Evolutionary conservation across 805 yeast genomes (phyloP), one percentile per base, ranked within the genome.

Genomic region (Candida chauliodis): DNA sequence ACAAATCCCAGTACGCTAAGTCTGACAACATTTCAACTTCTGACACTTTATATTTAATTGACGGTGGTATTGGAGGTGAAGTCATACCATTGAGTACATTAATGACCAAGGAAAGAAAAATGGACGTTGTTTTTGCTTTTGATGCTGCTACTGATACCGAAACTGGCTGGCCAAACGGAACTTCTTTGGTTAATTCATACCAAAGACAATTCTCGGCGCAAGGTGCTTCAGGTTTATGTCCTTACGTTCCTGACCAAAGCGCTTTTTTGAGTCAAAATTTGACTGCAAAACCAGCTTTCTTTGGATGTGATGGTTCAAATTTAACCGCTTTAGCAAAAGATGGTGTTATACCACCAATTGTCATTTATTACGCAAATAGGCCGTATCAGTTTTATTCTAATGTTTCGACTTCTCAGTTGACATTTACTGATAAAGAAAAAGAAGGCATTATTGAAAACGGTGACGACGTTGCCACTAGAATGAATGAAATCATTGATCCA

Each of bases 261-360:
- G 73, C 89, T 0, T 83, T 86, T 58, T 52, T 76, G 17, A 70
- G 72, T 42, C 50, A 63, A 46, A 83, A 83, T 42, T 67, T 86
- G 45, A 81, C 86, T 11, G 67, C 81, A 9, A 73, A 63, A 43
- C 95, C 95, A 36, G 71, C 82, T 0, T 87, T 88, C 64, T 88
- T 88, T 55, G 96, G 96, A 22, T 87, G 96, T 61, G 74, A 84
- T 53, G 71, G 84, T 3, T 47, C 59, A 1, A 83, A 84, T 53
- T 62, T 81, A 53, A 78, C 89, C 7, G 63, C 58, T 13, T 65
- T 81, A 43, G 36, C 45, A 17, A 66, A 49, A 65, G 72, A 41
- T 67, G 71, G 71, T 8, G 44, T 40, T 18, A 34, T 34, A 17
- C 89, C 90, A 20, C 95, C 95, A 2, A 66, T 87, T 41, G 71